These are phyloP conservation scores for Paramecium caudatum DNA, from an alignment of 73 alveolate genomes.

Conservation along the genomic window DNA sequence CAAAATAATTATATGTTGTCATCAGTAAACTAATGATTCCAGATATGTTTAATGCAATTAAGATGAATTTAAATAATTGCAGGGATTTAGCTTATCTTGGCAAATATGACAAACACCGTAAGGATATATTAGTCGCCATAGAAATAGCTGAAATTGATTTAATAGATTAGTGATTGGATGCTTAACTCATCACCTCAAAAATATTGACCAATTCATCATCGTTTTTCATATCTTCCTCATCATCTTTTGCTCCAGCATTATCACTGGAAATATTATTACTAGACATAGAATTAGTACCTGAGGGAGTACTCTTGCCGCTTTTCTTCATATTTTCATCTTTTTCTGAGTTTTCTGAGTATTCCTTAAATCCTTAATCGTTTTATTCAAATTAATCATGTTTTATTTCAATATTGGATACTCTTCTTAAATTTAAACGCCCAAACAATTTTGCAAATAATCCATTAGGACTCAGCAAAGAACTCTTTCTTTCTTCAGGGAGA, in stretches of 20 bases:
- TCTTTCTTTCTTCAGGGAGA: slow-evolving; percentile 11
- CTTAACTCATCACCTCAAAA: slow-evolving; percentile 65
- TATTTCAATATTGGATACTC: slow-evolving; percentile 63
- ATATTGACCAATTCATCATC: slow-evolving; percentile 63
- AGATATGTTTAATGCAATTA: slow-evolving; percentile 12
- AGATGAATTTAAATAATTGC: slow-evolving; percentile 3
- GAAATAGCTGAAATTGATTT: slow-evolving; percentile 65
- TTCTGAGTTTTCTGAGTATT: slow-evolving; percentile 6
- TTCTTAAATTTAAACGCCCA: slow-evolving; percentile 25
- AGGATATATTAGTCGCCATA: slow-evolving; percentile 52
- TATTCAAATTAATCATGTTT: slow-evolving; percentile 59
- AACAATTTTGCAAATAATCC: slow-evolving; percentile 25
- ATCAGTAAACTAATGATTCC: neutral
- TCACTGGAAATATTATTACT: slow-evolving; percentile 49
- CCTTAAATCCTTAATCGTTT: slow-evolving; percentile 35
- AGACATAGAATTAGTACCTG: slow-evolving; percentile 51
- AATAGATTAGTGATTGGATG: slow-evolving; percentile 58
- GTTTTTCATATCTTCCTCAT: slow-evolving; percentile 47
- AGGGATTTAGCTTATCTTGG: slow-evolving; percentile 64
- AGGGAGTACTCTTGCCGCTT: slow-evolving; percentile 32
- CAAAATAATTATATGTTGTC: slow-evolving; percentile 55
- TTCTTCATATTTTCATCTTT: slow-evolving; percentile 9
- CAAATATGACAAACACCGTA: slow-evolving; percentile 23
- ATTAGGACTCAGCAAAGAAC: neutral
- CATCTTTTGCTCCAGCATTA: slow-evolving; percentile 26